phyloP scores from a whole-genome alignment of 306 rosid species.

The Biancaea sappan region DNA sequence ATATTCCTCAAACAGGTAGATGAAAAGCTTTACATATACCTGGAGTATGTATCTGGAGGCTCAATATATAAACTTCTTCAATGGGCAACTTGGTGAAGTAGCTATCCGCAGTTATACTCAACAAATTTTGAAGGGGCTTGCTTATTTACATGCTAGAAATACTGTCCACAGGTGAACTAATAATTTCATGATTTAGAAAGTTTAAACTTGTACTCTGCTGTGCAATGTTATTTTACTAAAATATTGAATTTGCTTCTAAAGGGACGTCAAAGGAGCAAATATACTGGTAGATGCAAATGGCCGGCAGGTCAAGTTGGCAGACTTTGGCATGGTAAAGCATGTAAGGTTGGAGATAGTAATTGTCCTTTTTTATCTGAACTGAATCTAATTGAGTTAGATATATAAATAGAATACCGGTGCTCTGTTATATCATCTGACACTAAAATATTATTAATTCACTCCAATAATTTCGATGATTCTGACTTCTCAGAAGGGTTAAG shows the following conservation, averaged over 20 bases:
- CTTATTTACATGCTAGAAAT: slow-evolving; percentile 87
- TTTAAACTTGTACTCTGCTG: slow-evolving; percentile 18
- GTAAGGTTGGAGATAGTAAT: slow-evolving; percentile 55
- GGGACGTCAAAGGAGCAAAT: slow-evolving; percentile 99
- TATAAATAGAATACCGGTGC: slow-evolving; percentile 10
- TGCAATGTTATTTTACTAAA: slow-evolving; percentile 18
- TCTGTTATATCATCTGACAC: slow-evolving; percentile 22
- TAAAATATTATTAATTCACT: slow-evolving; percentile 4
- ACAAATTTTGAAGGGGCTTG: slow-evolving; percentile 95
- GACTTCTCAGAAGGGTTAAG: neutral
- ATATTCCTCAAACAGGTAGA: slow-evolving; percentile 63
- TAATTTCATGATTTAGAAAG: slow-evolving; percentile 30
- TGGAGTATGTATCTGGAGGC: slow-evolving; percentile 98
- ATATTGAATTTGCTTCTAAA: slow-evolving; percentile 41
- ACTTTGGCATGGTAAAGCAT: slow-evolving; percentile 99
- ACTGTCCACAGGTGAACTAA: slow-evolving; percentile 87
- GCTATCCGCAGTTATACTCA: slow-evolving; percentile 94
- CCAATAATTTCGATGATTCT: neutral
- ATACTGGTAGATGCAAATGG: slow-evolving; percentile 96
- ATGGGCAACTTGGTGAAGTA: slow-evolving; percentile 81
- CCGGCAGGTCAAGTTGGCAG: slow-evolving; percentile 91
- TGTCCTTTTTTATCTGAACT: slow-evolving; percentile 26
- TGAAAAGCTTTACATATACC: slow-evolving; percentile 88
- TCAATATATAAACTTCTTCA: slow-evolving; percentile 95
- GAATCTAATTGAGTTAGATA: slow-evolving; percentile 29